Evolutionary conservation across 2,329 filamentous ascomycete species (phyloP), one percentile per base, ranked within the genome.

Genomic region (Neobulgaria alba): DNA sequence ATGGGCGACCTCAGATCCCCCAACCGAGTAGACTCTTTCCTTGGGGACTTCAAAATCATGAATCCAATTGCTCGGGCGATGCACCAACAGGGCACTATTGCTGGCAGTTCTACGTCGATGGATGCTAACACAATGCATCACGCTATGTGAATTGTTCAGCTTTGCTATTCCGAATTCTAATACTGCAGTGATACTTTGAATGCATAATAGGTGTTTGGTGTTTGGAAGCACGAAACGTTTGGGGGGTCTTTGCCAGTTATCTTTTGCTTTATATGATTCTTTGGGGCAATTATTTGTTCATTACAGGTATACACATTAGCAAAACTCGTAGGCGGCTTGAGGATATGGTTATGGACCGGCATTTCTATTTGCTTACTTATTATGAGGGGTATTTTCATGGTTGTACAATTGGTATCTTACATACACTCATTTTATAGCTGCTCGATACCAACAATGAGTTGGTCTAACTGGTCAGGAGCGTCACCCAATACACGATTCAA

Each of bases 351-450:
- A n/a, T n/a, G n/a, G n/a, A n/a, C n/a, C n/a, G 23, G 12, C 23
- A 26, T 26, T 26, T 7, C 23, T 26, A 26, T 26, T 26, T 26
- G 12, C 23, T n/a, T n/a, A n/a, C n/a, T n/a, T n/a, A n/a, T n/a
- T n/a, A n/a, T n/a, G n/a, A n/a, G n/a, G n/a, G n/a, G n/a, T n/a
- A n/a, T n/a, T n/a, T n/a, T n/a, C n/a, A n/a, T n/a, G n/a, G n/a
- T n/a, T n/a, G n/a, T n/a, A n/a, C n/a, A n/a, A n/a, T n/a, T n/a
- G n/a, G n/a, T n/a, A n/a, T 29, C 23, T n/a, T 29, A 29, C 8
- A 29, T 51, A 46, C 38, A 41, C 37, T 33, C 38, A 42, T 35
- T 36, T 52, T 64, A 80, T 49, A 82, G 55, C 56, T 81, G 74
- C 55, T 81, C 77, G 48, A 80, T 72, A 48, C 56, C 54, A 29